Percentiles rank a stretch among this genome's conserved stretches.
These are phyloP conservation scores for Scedosporium aurantiacum DNA, from an alignment of 2,329 filamentous ascomycete genomes.

Conservation along the genomic window DNA sequence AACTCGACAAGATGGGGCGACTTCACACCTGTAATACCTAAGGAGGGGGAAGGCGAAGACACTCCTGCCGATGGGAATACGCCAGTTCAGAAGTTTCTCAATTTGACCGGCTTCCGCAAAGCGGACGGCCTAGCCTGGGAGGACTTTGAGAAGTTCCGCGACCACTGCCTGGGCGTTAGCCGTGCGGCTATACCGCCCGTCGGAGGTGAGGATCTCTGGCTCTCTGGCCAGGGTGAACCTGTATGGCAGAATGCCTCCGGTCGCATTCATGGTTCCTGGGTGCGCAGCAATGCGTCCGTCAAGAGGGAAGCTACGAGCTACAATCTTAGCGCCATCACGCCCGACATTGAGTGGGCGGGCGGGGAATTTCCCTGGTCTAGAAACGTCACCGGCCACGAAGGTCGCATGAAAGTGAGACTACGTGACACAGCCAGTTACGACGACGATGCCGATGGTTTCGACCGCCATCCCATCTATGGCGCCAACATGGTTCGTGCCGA, in stretches of 20 bases:
- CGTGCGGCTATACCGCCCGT: slow-evolving; percentile 36
- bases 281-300: slow-evolving; percentile 41
- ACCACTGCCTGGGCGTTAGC: slow-evolving; percentile 52
- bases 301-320: slow-evolving; percentile 35
- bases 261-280: slow-evolving; percentile 66
- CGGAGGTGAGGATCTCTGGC: slow-evolving; percentile 29
- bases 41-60: too few relatives aligned
- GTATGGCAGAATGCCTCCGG: slow-evolving; percentile 75
- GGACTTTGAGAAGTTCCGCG: slow-evolving; percentile 54
- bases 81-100: slow-evolving; percentile 37
- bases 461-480: slow-evolving; percentile 49
- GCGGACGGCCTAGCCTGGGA: slow-evolving; percentile 72
- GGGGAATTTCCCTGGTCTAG: slow-evolving; percentile 54
- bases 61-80: slow-evolving; percentile 10
- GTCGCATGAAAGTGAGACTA: slow-evolving; percentile 43
- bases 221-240: slow-evolving; percentile 25
- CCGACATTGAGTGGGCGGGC: slow-evolving; percentile 53
- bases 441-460: slow-evolving; percentile 30
- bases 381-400: slow-evolving; percentile 67
- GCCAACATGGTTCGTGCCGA: slow-evolving; percentile 44
- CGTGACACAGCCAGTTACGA: slow-evolving; percentile 15
- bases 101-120: slow-evolving; percentile 66
- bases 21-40: slow-evolving; percentile 34
- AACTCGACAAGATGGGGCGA: slow-evolving; percentile 50
- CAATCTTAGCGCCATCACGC: slow-evolving; percentile 56